Conservation (phyloP, 2,329 filamentous ascomycete genomes). For the Xylariaceae sp. region DNA sequence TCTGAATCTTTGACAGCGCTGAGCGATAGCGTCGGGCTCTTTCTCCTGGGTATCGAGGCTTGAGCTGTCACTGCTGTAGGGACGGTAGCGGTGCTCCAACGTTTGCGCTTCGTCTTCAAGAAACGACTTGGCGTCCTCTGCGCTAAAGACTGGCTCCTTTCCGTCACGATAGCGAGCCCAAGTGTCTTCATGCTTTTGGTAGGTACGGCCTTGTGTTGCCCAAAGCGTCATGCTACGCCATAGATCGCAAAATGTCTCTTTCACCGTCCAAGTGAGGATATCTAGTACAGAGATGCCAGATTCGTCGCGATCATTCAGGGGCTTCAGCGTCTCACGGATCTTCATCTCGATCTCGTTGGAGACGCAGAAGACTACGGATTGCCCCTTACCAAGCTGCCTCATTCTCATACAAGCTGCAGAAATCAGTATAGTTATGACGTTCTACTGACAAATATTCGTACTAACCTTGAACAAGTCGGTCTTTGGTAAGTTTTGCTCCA, state of each 20-base stretch:
- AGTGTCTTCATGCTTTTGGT: constrained; percentile 35
- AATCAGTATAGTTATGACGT: no score
- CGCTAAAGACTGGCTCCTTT: constrained; percentile 10
- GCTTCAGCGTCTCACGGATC: constrained; percentile 33
- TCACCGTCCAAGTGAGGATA: constrained; percentile 56
- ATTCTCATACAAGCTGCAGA: constrained; percentile 69
- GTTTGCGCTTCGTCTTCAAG: constrained; percentile 52
- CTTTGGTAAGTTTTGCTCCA: constrained; percentile 62
- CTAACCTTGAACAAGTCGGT: constrained; percentile 63
- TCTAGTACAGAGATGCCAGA: constrained; percentile 43
- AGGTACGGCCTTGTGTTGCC: constrained; percentile 54
- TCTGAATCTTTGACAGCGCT: constrained; percentile 34
- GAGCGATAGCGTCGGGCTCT: constrained; percentile 17
- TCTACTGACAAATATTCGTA: no score
- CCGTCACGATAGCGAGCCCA: constrained; percentile 24
- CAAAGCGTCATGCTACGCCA: constrained; percentile 52
- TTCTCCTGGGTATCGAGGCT: constrained; percentile 1
- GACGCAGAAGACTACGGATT: constrained; percentile 59
- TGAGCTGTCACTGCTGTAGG: constrained; percentile 12
- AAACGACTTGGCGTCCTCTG: constrained; percentile 35
- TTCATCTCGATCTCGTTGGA: constrained; percentile 54
- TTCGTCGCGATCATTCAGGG: background rate
- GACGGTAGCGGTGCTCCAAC: constrained; percentile 49
- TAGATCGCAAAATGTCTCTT: constrained; percentile 49
- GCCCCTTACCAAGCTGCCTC: constrained; percentile 61